Base-by-base conservation (phyloP, 352 stramenopile species). In the Phytophthora pluvialis region DNA sequence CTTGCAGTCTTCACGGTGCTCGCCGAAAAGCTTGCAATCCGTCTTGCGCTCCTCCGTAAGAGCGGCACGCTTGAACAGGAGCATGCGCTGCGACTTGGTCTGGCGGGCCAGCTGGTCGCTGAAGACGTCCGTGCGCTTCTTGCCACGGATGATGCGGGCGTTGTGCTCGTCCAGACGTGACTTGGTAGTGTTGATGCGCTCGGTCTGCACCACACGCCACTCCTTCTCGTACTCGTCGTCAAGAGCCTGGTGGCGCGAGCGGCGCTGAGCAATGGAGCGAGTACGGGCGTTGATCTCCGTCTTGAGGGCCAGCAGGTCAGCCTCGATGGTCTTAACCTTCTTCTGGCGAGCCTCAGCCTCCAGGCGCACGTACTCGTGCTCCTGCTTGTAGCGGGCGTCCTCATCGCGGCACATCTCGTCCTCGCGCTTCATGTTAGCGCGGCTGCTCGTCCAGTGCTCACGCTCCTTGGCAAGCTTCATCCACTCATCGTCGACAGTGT, bases 381-480 rank as follows among this genome's bases (percentile, higher is more conserved):
- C 88, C 62, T 93, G 82, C 49, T 88, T 87, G 78, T 94, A 95
- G 4, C 88, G 83, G 18, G 78, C 59, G 62, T 95, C 88, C 57
- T 95, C 88, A 52, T 95, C 88, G 31, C 73, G 73, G 72, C 88
- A 95, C 83, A 94, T 91, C 42, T 94, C 84, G 46, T 95, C 88
- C 62, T 95, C 88, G 21, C 86, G 81, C 77, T 95, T 95, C 88
- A 95, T 95, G 76, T 94, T 93, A 4, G 88, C 81, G 48, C 88
- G 88, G 64, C 88, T 89, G 50, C 83, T 90, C 4, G 88, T 92
- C 88, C 88, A 95, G 79, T 95, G 86, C 73, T 95, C 88, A 42
- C 88, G 88, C 60, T 95, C 88, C 76, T 95, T 95, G 16, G 83
- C 84, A 16, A 95, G 67, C 75, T 95, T 93, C 79, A 91, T 95